These are phyloP conservation scores for Trichoderma brevicompactum DNA, from an alignment of 2,329 filamentous ascomycete genomes.

Conservation along the genomic window DNA sequence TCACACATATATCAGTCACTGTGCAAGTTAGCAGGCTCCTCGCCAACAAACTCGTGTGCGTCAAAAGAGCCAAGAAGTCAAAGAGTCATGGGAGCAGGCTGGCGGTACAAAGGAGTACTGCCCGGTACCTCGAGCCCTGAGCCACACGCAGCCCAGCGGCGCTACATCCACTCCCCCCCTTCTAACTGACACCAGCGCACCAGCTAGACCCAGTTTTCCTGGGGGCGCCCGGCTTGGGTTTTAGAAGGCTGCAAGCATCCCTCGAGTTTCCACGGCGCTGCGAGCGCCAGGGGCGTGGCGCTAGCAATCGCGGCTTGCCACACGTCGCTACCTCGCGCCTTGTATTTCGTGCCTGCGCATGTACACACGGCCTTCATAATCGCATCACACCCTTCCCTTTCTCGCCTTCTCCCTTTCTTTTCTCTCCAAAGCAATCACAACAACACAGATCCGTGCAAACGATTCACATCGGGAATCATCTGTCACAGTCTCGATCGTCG, in stretches of 20 bases:
- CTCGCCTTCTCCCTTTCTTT: constrained; percentile 44
- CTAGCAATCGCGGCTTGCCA: constrained; percentile 26
- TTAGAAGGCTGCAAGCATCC: constrained; percentile 19
- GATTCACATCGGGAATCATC: constrained; percentile 59
- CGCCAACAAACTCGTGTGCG: too few relatives aligned
- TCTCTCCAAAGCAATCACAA: constrained; percentile 54
- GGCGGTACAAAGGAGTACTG: constrained; percentile 17
- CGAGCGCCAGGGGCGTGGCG: constrained; percentile 13
- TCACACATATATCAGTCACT: too few relatives aligned
- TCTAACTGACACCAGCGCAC: constrained; percentile 5
- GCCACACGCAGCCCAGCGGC: not conserved
- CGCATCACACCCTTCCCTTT: constrained; percentile 37
- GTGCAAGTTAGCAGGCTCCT: too few relatives aligned
- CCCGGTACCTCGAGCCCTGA: constrained; percentile 13
- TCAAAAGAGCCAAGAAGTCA: too few relatives aligned
- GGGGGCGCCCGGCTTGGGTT: constrained; percentile 25
- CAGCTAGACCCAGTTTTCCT: constrained; percentile 2
- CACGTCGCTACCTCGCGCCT: constrained; percentile 18
- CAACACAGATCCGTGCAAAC: constrained; percentile 54
- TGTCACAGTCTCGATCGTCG: constrained; percentile 65
- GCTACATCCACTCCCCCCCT: constrained; percentile 22
- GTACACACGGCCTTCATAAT: constrained; percentile 34
- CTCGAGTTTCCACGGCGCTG: not conserved
- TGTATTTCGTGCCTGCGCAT: constrained; percentile 24
- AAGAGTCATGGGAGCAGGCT: constrained; percentile 8